Percentiles rank a stretch among this genome's conserved stretches.
Evolutionary conservation across 2,329 filamentous ascomycete species (phyloP).

Genomic region (Ceratocystis papillata): DNA sequence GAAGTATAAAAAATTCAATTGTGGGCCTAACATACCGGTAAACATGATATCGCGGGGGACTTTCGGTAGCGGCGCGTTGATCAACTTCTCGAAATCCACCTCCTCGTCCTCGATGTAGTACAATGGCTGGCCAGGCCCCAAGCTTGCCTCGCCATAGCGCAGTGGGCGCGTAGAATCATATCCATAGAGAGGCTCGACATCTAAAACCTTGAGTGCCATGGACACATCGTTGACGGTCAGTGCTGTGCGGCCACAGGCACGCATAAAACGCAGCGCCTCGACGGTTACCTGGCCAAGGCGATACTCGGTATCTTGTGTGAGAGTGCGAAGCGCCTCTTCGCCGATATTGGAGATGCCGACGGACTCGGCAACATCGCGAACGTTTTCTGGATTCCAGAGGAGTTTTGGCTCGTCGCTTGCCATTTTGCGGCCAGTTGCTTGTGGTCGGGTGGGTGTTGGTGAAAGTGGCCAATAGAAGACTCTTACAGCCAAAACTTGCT

Average conservation of each 20-base stretch:
- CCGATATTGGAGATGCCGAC: slow-evolving; percentile 73
- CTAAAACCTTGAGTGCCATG: slow-evolving; percentile 71
- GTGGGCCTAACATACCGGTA: slow-evolving; percentile 50
- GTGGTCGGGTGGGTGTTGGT: neutral
- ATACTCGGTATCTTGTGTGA: slow-evolving; percentile 92
- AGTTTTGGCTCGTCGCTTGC: slow-evolving; percentile 35
- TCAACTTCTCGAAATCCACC: slow-evolving; percentile 96
- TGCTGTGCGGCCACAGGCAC: slow-evolving; percentile 72
- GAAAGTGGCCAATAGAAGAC: neutral
- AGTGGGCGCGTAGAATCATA: slow-evolving; percentile 87
- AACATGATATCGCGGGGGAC: slow-evolving; percentile 88
- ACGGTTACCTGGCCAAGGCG: slow-evolving; percentile 86
- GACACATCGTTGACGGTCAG: slow-evolving; percentile 83
- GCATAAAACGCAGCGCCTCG: slow-evolving; percentile 94
- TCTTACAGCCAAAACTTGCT: too few species aligned
- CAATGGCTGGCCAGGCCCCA: slow-evolving; percentile 85
- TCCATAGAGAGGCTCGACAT: slow-evolving; percentile 90
- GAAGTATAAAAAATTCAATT: too few species aligned
- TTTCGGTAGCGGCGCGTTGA: slow-evolving; percentile 90
- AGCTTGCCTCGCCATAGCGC: slow-evolving; percentile 82
- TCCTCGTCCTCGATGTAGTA: slow-evolving; percentile 99
- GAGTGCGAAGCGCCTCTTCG: slow-evolving; percentile 75
- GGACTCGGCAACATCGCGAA: slow-evolving; percentile 90
- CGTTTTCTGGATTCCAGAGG: slow-evolving; percentile 93
- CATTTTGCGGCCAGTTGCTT: slow-evolving; percentile 17